Conservation (phyloP, 1,139 yeast genomes). For the Yamadazyma spencermartinsiae region DNA sequence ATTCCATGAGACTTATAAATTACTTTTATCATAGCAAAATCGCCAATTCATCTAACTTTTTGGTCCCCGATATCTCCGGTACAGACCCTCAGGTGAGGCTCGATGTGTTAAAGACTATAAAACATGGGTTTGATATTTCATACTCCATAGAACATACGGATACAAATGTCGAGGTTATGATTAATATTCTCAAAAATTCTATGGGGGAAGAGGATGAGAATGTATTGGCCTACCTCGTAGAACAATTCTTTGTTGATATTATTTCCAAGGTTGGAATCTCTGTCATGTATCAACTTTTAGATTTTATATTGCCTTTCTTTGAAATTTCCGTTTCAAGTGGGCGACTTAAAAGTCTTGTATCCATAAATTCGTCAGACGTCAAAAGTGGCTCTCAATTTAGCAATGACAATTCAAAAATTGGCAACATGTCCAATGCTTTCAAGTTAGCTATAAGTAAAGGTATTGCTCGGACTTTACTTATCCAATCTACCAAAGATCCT, state of each 20-base stretch:
- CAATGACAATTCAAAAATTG: conserved; percentile 3
- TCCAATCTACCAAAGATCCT: conserved; percentile 23
- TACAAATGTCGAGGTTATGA: conserved; percentile 28
- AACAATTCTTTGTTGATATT: conserved; percentile 30
- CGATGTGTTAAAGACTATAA: conserved; percentile 43
- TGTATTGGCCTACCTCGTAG: conserved; percentile 33
- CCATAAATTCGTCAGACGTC: conserved; percentile 21
- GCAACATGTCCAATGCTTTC: conserved; percentile 13
- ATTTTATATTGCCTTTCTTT: conserved; percentile 17
- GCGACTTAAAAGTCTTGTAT: conserved; percentile 22
- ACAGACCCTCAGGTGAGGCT: conserved; percentile 31
- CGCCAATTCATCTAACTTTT: conserved; percentile 1
- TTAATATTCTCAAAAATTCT: conserved; percentile 31
- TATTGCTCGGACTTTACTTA: conserved; percentile 33
- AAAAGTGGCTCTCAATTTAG: conserved; percentile 10
- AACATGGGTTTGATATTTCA: conserved; percentile 43
- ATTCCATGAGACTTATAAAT: conserved; percentile 44
- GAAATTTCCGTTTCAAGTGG: conserved; percentile 12
- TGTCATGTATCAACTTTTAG: conserved; percentile 24
- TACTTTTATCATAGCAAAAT: conserved; percentile 38
- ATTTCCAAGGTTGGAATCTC: conserved; percentile 24
- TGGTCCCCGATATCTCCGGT: conserved; percentile 8
- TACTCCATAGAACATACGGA: conserved; percentile 23
- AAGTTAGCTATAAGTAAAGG: conserved; percentile 30
- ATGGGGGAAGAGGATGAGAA: conserved; percentile 28